Base-by-base conservation (phyloP, 169 alveolate genomes). In the Plasmodium coatneyi region DNA sequence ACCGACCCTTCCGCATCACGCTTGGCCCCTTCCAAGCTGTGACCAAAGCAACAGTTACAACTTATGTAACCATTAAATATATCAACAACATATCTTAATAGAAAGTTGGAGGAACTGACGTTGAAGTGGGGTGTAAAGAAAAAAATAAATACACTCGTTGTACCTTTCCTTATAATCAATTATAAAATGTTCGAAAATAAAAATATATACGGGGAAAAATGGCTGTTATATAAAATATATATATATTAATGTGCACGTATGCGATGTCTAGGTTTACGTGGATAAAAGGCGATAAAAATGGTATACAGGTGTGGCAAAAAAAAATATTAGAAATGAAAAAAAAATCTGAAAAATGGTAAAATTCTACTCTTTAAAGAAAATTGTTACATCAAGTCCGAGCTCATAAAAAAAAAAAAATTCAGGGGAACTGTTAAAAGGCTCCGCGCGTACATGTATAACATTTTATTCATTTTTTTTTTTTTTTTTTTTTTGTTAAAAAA, bases 91-190 rank as follows among this genome's bases (percentile, higher is more conserved):
- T 83, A 83, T 71, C 82, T 39, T 60, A 30, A 71, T 83, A 83
- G 34, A 66, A 71, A 66, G 36, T 66, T 66, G 36, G 76, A 66
- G 30, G 76, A 66, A 28, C 36, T 19, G 76, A 66, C 19, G 36
- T 12, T 49, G 22, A 66, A 66, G 76, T 66, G n/a, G 34, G 76
- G 34, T 16, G 82, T 49, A 1, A 14, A 3, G 60, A 49, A 49
- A 49, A 49, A 49, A 14, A 49, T 49, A 49, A 49, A 39, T 41
- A 79, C 84, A 39, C 71, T 36, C 82, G 71, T 39, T 66, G 74
- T 83, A 41, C 92, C 54, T 83, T 83, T 83, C 92, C 46, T 34
- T 54, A 52, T 83, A 83, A 83, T 32, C 43, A 5, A 83, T 83
- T 22, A 28, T 83, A 83, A 83, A 60, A 83, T 16, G 80, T 71